Conservation (phyloP, 495 filamentous ascomycete species). For the Schizothecium vesticola region DNA sequence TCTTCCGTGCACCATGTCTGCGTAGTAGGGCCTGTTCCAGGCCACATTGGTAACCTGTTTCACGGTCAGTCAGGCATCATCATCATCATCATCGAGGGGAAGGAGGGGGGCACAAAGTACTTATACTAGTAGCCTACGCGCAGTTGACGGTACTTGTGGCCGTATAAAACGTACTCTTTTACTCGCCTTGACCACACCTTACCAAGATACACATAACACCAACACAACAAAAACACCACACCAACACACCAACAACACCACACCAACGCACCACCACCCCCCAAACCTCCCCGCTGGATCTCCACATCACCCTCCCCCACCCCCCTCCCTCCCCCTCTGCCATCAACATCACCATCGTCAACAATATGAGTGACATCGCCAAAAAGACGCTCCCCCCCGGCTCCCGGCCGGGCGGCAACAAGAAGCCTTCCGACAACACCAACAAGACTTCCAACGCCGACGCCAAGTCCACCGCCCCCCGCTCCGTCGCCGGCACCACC, state of each 20-base stretch:
- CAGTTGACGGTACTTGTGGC: background rate
- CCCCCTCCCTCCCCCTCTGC: background rate
- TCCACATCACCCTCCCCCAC: background rate
- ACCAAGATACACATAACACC: background rate
- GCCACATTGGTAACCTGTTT: background rate
- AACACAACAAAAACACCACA: background rate
- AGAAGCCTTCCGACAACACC: constrained; percentile 9
- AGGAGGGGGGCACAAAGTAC: background rate
- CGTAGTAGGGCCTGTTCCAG: no score
- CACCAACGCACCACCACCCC: background rate
- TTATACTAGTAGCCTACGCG: background rate
- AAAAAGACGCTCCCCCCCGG: constrained; percentile 24
- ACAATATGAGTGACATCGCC: constrained; percentile 27
- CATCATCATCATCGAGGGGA: background rate
- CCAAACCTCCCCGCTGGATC: background rate
- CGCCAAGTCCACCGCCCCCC: constrained; percentile 1
- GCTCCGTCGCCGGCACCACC: constrained; percentile 12
- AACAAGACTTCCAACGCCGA: background rate
- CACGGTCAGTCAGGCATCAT: background rate
- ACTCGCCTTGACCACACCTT: background rate
- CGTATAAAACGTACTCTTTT: background rate
- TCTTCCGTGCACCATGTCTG: background rate
- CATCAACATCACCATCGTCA: background rate
- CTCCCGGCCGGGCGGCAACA: constrained; percentile 13
- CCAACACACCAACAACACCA: no score